Base-by-base conservation (phyloP, 2,329 filamentous ascomycete genomes). In the Botrytis tulipae region DNA sequence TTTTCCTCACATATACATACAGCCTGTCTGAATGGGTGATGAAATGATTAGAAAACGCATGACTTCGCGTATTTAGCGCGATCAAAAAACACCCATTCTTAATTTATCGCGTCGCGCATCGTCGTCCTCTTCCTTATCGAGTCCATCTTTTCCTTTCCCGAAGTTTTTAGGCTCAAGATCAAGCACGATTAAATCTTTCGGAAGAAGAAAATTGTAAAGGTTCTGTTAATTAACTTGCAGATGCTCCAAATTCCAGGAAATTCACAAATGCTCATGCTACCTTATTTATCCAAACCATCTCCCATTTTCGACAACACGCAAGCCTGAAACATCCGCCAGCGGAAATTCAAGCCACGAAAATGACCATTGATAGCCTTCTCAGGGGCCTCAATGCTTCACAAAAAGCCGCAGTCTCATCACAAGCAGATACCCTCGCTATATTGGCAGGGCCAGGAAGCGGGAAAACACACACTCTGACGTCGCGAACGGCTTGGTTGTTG, bases 391-490 rank as follows among this genome's bases (percentile, higher is more conserved):
- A 93, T 82, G 81, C 83, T 63, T 89, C 89, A 14, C 91, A 93
- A 80, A 85, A 84, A 76, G 85, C 85, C 66, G 91, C 91, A 2
- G 91, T 93, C 40, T 88, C 89, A 12, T 91, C 89, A 9, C 84
- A 86, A 6, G 87, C 89, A 16, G 83, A 86, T 57, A 80, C 82
- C 61, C 76, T 92, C 29, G 90, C 90, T 67, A 92, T 92, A 73
- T 83, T 92, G 61, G 90, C 90, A 57, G 90, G 90, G 0, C 90
- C 89, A 4, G 90, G 90, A 29, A 91, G 89, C 75, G 95, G 96
- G 32, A 98, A 99, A 83, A 99, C 95, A 22, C 97, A 98, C 82
- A 98, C 96, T 0, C 86, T 99, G 71, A 97, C 95, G 0, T 93
- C 95, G 62, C 92, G 96, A 75, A 94, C 98, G 73, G 95, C 95